These are phyloP conservation scores for Melocanna baccifera DNA, from an alignment of 176 grass and related monocot species.

Conservation along the genomic window DNA sequence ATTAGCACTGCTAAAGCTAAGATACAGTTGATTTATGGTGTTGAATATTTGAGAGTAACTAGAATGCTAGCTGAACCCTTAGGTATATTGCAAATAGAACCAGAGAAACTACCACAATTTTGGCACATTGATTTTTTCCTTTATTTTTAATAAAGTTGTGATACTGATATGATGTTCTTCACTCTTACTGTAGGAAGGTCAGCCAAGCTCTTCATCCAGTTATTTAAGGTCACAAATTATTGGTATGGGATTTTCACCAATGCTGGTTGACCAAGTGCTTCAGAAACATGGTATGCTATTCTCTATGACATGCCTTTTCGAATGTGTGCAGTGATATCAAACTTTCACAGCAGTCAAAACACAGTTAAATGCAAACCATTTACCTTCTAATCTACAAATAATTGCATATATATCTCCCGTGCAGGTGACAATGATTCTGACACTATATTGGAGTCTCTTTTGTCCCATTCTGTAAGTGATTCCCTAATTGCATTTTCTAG, in stretches of 20 bases:
- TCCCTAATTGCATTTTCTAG: conserved; percentile 20
- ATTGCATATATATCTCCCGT: conserved; percentile 31
- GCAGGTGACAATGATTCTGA: conserved; percentile 68
- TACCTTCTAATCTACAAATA: conserved; percentile 16
- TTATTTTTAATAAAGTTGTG: conserved; percentile 12
- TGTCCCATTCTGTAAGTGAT: conserved; percentile 72
- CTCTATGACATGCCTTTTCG: background rate
- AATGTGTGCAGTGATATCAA: background rate
- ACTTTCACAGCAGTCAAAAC: conserved; percentile 11
- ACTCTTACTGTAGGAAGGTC: conserved; percentile 45
- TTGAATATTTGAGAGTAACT: conserved; percentile 7
- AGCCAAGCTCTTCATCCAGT: conserved; percentile 53
- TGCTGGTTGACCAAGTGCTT: conserved; percentile 69
- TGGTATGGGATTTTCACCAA: conserved; percentile 70
- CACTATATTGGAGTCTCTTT: conserved; percentile 54
- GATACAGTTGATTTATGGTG: background rate
- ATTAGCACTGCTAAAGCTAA: background rate
- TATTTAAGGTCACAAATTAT: conserved; percentile 63
- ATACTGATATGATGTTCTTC: conserved; percentile 19
- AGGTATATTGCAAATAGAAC: conserved; percentile 7
- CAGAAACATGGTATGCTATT: conserved; percentile 62
- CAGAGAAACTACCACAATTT: background rate
- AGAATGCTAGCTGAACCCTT: background rate
- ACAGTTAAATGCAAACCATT: conserved; percentile 16
- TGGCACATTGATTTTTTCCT: background rate